phyloP scores from a whole-genome alignment of 495 filamentous ascomycete species.

The Podospora bellae-mahoneyi region DNA sequence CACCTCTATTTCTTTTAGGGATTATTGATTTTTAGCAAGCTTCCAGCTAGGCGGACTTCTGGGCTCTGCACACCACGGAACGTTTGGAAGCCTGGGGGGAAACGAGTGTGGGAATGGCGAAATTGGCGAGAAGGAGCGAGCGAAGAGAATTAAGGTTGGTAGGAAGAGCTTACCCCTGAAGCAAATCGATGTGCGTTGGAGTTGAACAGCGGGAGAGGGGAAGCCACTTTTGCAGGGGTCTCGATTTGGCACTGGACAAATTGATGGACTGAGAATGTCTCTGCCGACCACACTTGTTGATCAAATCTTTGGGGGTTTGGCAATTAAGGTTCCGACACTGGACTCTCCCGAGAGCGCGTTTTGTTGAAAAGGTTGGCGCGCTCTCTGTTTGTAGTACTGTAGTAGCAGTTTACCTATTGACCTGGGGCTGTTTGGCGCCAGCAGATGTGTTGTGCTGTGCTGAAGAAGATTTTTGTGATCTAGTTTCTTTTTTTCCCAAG shows the following conservation, averaged over 20 bases:
- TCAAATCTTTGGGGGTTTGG: neutral
- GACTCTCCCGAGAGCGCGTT: neutral
- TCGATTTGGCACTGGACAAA: neutral
- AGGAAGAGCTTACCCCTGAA: constrained; percentile 10
- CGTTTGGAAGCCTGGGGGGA: neutral
- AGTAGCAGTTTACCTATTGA: neutral
- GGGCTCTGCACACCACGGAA: neutral
- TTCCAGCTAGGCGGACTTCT: neutral
- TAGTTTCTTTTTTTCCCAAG: neutral
- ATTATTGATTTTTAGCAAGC: neutral
- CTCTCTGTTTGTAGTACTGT: neutral
- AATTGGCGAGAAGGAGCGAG: neutral
- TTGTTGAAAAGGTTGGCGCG: constrained; percentile 1
- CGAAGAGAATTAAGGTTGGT: neutral
- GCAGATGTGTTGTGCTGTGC: neutral
- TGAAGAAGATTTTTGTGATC: neutral
- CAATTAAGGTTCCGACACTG: neutral
- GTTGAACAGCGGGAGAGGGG: constrained; percentile 2
- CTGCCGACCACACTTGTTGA: neutral
- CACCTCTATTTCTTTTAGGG: too few relatives aligned
- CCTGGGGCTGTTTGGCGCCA: neutral
- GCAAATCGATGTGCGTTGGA: constrained; percentile 3
- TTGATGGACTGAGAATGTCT: neutral
- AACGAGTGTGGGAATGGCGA: neutral
- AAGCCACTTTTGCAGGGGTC: constrained; percentile 14